Base-by-base conservation (phyloP, 306 rosid species). In the Echinosophora koreensis region DNA sequence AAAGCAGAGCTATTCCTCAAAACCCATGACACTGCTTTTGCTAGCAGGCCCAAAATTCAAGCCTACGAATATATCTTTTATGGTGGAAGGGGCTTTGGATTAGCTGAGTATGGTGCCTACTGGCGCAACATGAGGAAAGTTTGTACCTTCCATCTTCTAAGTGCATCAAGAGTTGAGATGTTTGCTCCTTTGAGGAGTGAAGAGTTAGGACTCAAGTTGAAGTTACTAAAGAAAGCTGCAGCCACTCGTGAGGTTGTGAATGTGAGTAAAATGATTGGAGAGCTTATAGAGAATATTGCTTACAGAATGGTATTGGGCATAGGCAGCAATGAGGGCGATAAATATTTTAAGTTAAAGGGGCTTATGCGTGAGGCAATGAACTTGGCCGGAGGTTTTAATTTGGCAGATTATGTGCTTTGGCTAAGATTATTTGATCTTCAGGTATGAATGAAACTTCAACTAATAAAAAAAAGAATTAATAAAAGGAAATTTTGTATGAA, bases 1-100 rank as follows among this genome's bases (percentile, higher is more conserved):
- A 47, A 84, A 5, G 94, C 91, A 0, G 74, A 91, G 49, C 85
- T 71, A 6, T 84, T 89, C 76, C 90, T 91, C 65, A 89, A 79
- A 71, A 89, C 87, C 5, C 81, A 87, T 15, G 91, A 89, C 83
- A 5, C 47, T 8, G 13, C 3, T 58, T 85, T 82, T 0, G 73
- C 82, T 10, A 75, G 56, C 54, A 50, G 86, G 14, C 86, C 86
- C 0, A 65, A 22, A 11, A 6, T 30, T 1, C 69, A 82, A 35
- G 79, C 76, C 4, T 14, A 72, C 1, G 61, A 86, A 8, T 12
- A 42, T 15, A 13, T 88, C 3, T 3, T 42, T 12, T 83, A 71
- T n/a, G 82, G 80, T 10, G 1, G 72, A 14, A 76, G 78, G 28
- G 89, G 85, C 3, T 4, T 85, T 8, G 81, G 5, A 0, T 39